Base-by-base conservation (phyloP, 208 protist species). In the Trichomonas tenax region DNA sequence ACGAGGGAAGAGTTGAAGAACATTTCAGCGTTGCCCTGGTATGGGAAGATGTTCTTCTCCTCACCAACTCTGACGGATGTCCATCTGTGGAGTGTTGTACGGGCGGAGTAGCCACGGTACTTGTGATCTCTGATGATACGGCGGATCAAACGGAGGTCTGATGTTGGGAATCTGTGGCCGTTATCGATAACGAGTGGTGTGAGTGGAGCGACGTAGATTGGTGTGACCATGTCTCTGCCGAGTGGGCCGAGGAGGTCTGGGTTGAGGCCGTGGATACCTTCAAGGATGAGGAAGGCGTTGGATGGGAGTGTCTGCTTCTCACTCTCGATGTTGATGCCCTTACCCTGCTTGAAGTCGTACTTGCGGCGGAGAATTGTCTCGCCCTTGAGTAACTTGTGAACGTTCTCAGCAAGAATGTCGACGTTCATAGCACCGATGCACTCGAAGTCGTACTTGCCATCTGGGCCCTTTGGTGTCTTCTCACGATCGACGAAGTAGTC, bases 1-100 rank as follows among this genome's bases (percentile, higher is more conserved):
- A 95, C 89, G 38, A 95, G 89, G 15, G 89, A 51, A 26, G 89
- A 95, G 63, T 95, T 95, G 46, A 95, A 95, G 34, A 95, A 51
- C 40, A 89, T 17, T 48, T 89, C 40, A 14, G 82, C 82, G 48
- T 89, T 89, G 8, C 40, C 40, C 44, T 89, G 82, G 44, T 46
- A 89, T 34, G 82, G 82, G 40, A 89, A 89, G 26, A 89, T 89
- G 48, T 89, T 89, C 82, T 89, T 89, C 44, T 89, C 82, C 48
- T 89, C 82, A 48, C 82, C 82, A 2, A 89, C 48, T 95, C 49
- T 51, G 44, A 95, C 46, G 34, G 23, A 63, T 95, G 46, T 72
- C 89, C 89, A 95, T 72, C 49, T 21, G 6, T 31, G 31, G 23
- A 95, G 40, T 72, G 89, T 95, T 26, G 38, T 72, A 40, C 49